Conservation (phyloP, 257 asterid genomes). For the Ballota nigra region DNA sequence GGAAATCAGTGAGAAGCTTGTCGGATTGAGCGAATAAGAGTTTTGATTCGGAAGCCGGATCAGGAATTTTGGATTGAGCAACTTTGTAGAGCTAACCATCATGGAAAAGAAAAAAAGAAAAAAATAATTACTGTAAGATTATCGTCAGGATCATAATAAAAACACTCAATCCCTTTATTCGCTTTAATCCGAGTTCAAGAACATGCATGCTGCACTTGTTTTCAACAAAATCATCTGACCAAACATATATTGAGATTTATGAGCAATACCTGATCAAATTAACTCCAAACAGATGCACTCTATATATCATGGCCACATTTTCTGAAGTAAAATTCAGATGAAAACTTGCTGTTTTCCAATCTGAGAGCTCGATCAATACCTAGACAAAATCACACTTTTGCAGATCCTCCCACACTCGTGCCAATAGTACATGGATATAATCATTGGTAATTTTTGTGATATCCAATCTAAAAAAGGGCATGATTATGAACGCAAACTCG, state of each 20-base stretch:
- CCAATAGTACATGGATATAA: not conserved
- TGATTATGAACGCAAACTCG: not conserved
- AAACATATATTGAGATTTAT: not conserved
- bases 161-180: constrained; percentile 24
- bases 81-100: constrained; percentile 18
- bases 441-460: not conserved
- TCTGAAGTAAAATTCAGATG: not conserved
- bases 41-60: not conserved
- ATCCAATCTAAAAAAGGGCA: not conserved
- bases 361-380: not conserved
- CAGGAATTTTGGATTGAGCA: constrained; percentile 20
- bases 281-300: no score
- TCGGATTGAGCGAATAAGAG: constrained; percentile 49
- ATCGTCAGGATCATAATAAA: constrained; percentile 30
- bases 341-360: not conserved
- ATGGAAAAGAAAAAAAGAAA: not conserved
- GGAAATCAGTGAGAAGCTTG: constrained; percentile 89
- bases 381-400: not conserved
- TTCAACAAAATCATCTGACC: not conserved
- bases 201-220: not conserved
- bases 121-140: constrained; percentile 19
- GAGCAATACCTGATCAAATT: not conserved
- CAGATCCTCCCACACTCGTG: not conserved
- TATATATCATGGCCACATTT: not conserved
- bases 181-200: not conserved